phyloP scores from a whole-genome alignment of 2,329 filamentous ascomycete genomes.

The Akanthomyces dipterigenus region DNA sequence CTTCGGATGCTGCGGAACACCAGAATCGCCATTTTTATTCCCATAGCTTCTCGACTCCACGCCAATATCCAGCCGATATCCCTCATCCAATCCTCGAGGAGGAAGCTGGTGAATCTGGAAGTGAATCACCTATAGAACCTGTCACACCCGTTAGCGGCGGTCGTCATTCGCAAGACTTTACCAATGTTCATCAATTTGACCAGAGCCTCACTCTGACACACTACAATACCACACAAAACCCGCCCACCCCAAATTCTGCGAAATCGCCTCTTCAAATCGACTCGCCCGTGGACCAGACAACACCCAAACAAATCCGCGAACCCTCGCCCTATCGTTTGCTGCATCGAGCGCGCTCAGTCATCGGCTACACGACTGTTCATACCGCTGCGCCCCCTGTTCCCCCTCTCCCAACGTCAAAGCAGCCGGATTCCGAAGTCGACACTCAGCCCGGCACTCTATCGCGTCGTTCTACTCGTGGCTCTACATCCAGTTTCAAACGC shows the following conservation, averaged over 20 bases:
- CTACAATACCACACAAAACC: slow-evolving; percentile 8
- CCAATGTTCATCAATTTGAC: slow-evolving; percentile 35
- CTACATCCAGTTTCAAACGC: slow-evolving; percentile 39
- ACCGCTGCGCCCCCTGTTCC: background rate
- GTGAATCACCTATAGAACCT: slow-evolving; percentile 53
- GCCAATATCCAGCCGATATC: slow-evolving; percentile 43
- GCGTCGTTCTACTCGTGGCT: slow-evolving; percentile 35
- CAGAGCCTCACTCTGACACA: slow-evolving; percentile 14
- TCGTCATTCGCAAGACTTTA: slow-evolving; percentile 48
- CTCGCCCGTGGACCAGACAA: slow-evolving; percentile 9
- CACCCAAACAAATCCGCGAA: slow-evolving; percentile 12
- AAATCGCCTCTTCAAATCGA: slow-evolving; percentile 3
- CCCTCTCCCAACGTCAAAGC: background rate
- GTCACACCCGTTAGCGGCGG: slow-evolving; percentile 54
- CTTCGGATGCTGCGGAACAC: background rate
- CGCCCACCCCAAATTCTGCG: slow-evolving; percentile 6
- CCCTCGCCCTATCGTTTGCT: slow-evolving; percentile 5
- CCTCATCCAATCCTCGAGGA: slow-evolving; percentile 47
- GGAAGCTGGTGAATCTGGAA: slow-evolving; percentile 51
- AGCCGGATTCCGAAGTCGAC: background rate
- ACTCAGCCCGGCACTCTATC: slow-evolving; percentile 25
- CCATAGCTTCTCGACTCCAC: slow-evolving; percentile 33
- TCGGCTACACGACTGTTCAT: background rate
- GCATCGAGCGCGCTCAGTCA: slow-evolving; percentile 6
- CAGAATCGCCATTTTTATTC: background rate